A percentile compares a stretch with the other conserved stretches of the same genome.
Evolutionary conservation across 257 asterid genomes (phyloP).

Genomic region (Echium plantagineum): DNA sequence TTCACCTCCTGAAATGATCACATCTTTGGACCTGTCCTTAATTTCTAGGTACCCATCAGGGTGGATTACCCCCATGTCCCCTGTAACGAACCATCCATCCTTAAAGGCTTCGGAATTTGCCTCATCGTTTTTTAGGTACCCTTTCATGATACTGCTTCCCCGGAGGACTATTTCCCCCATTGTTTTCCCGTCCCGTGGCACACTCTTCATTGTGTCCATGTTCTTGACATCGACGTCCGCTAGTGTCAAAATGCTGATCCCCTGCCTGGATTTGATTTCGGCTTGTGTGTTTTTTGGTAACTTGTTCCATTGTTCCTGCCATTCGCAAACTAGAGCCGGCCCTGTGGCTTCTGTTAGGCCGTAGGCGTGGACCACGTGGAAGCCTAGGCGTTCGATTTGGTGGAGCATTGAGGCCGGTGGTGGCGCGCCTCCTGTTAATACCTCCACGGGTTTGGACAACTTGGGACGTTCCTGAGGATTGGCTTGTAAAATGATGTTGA

Average conservation of each 20-base stretch:
- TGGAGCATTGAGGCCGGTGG: conserved; percentile 60
- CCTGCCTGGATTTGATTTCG: conserved; percentile 60
- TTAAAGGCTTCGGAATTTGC: conserved; percentile 43
- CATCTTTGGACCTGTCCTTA: conserved; percentile 77
- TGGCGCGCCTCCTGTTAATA: conserved; percentile 82
- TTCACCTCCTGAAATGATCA: conserved; percentile 89
- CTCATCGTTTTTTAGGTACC: conserved; percentile 49
- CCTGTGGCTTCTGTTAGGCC: conserved; percentile 92
- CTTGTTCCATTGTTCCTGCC: conserved; percentile 47
- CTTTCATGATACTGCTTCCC: conserved; percentile 85
- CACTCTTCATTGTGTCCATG: conserved; percentile 49
- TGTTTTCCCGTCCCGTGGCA: conserved; percentile 43
- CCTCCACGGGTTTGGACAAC: conserved; percentile 23
- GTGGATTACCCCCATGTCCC: conserved; percentile 76
- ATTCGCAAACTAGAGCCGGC: conserved; percentile 80
- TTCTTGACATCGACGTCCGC: conserved; percentile 64
- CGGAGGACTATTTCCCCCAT: conserved; percentile 67
- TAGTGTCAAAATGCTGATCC: conserved; percentile 50
- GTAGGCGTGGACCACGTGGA: conserved; percentile 73
- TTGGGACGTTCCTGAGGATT: conserved; percentile 39
- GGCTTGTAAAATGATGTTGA: conserved; percentile 54
- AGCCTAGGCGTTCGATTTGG: conserved; percentile 47
- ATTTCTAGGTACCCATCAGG: conserved; percentile 82
- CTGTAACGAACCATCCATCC: conserved; percentile 69
- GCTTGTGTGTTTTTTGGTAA: conserved; percentile 29